Base-by-base conservation (phyloP, 192 early-diverging fungal genomes). In the Coemansia guatemalensis region DNA sequence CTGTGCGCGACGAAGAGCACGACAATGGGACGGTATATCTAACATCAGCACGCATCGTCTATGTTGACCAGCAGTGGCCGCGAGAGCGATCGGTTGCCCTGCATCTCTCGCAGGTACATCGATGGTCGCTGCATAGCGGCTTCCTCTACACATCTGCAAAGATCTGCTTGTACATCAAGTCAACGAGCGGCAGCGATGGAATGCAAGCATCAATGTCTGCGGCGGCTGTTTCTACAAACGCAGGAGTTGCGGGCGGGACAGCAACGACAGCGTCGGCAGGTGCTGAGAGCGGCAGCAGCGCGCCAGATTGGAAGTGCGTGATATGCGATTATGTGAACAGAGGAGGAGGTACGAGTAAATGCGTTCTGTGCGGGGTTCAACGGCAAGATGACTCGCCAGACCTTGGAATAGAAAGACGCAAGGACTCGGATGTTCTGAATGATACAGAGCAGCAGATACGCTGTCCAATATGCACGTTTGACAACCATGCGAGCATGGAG, bases 381-480 rank as follows among this genome's bases (percentile, higher is more conserved):
- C 70, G 64, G 3, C 63, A 68, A 41, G 68, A 27, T 20, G 47
- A 57, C 30, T 48, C 58, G 35, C 52, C 35, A 17, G 62, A 64
- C 8, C 20, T 64, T 21, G 62, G n/a, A 2, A 27, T 48, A 14
- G 47, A 21, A 21, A 47, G 18, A 30, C 29, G 26, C 30, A 33
- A 14, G n/a, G 27, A 60, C 21, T 22, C 48, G 26, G 44, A 21
- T 26, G 47, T 50, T 33, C n/a, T 25, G 33, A 57, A 25, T 18
- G 32, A 49, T 24, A 48, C 23, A 23, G 55, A 70, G 52, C 63
- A 63, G 53, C 18, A 47, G 14, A 41, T 65, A n/a, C 64, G 75
- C 8, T 97, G 95, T 65, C 83, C 87, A 6, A 71, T 74, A 1
- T 97, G 95, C 65, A 97, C 95, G 20, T 97, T 95, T 66, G 77